Conservation (phyloP, 257 asterid species). For the Przewalskia tangutica region DNA sequence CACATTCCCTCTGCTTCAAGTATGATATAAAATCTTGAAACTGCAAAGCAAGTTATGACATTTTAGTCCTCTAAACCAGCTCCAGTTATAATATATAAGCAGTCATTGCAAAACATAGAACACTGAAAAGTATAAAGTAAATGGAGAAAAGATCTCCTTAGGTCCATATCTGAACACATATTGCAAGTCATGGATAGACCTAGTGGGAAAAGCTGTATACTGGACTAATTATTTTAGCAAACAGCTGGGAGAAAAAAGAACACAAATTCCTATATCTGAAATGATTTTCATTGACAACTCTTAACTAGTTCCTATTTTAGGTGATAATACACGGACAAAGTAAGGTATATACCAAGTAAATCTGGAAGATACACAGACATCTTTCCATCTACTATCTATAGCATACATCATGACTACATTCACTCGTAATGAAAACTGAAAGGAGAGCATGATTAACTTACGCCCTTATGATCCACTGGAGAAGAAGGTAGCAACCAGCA, state of each 20-base stretch:
- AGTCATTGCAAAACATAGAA: neutral
- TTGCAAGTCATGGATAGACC: neutral
- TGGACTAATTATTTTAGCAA: neutral
- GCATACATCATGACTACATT: neutral
- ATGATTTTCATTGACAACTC: neutral
- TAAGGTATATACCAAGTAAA: neutral
- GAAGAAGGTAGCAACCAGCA: constrained; percentile 90
- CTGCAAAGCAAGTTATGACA: constrained; percentile 31
- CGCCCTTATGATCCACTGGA: constrained; percentile 75
- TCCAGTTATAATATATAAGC: neutral
- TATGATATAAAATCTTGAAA: constrained; percentile 73
- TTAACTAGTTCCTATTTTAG: neutral
- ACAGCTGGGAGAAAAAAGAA: neutral
- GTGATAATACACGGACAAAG: neutral
- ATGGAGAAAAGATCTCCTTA: neutral
- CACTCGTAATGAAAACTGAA: neutral
- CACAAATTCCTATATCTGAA: neutral
- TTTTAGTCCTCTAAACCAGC: neutral
- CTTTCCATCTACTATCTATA: neutral
- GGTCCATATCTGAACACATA: neutral
- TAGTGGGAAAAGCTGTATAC: neutral
- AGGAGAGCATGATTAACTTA: constrained; percentile 36
- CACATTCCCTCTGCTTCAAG: constrained; percentile 94
- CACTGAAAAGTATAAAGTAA: neutral
- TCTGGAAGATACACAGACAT: neutral